A percentile compares a stretch with the other conserved stretches of the same genome.
Conservation (phyloP, 352 stramenopile species). For the Blastocystis sp. region DNA sequence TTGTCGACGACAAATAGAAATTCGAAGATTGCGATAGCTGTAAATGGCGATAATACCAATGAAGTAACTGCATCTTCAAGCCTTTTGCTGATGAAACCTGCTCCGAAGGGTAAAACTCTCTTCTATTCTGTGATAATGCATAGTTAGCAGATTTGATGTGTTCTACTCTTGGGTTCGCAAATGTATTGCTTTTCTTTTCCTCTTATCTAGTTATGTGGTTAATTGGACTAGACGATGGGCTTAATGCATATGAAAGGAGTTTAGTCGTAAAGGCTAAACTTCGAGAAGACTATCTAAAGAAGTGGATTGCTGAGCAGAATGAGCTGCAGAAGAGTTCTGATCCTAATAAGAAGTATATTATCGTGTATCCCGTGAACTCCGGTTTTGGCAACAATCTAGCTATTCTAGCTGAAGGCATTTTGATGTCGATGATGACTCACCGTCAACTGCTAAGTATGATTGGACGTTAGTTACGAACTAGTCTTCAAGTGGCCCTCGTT, state of each 20-base stretch:
- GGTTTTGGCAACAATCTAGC: conserved; percentile 14
- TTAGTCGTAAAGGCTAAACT: neutral
- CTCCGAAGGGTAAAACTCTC: neutral
- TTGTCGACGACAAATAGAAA: no score
- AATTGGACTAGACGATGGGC: neutral
- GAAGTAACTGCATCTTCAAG: no score
- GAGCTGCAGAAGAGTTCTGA: neutral
- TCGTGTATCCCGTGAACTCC: neutral
- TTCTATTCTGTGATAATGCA: neutral
- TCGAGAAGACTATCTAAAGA: neutral
- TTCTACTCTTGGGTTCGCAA: neutral
- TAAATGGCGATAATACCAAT: no score
- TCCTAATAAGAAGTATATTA: neutral
- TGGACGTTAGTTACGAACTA: neutral
- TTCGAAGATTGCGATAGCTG: no score
- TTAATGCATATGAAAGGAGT: conserved; percentile 26
- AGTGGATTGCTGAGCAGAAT: conserved; percentile 6
- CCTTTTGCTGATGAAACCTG: no score
- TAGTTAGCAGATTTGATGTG: neutral
- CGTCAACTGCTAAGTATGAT: conserved; percentile 12
- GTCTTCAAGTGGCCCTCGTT: conserved; percentile 21
- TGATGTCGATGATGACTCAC: conserved; percentile 35
- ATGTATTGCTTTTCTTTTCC: neutral
- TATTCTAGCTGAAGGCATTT: conserved; percentile 28
- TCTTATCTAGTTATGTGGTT: neutral